Percentiles rank a stretch among this genome's conserved stretches.
Conservation (phyloP, 805 yeast species). For the Kuraishia molischiana region DNA sequence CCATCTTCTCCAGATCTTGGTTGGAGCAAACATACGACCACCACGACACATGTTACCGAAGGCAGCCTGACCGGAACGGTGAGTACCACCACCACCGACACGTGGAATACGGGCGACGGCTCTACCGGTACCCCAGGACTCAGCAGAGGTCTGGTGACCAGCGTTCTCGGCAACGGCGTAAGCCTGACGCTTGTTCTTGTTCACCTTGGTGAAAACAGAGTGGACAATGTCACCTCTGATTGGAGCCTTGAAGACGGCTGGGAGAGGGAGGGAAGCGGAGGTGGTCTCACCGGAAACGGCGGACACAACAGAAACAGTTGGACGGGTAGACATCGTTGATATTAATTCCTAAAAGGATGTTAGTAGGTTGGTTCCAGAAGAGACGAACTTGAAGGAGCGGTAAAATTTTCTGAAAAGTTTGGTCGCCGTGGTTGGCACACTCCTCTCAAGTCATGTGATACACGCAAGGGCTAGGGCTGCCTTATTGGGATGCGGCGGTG, state of each 20-base stretch:
- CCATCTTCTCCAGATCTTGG: constrained; percentile 99
- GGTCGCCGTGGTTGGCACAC: too few species aligned
- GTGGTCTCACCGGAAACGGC: constrained; percentile 74
- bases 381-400: too few species aligned
- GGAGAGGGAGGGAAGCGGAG: constrained; percentile 79
- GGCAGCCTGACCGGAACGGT: constrained; percentile 99
- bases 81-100: constrained; percentile 99
- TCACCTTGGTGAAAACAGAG: constrained; percentile 95
- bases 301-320: constrained; percentile 94
- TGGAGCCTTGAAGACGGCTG: constrained; percentile 99
- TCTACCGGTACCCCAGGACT: constrained; percentile 99
- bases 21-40: constrained; percentile 99
- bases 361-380: constrained; percentile 1
- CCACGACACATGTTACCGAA: constrained; percentile 99
- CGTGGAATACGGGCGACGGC: constrained; percentile 99
- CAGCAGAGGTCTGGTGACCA: constrained; percentile 99
- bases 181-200: constrained; percentile 99
- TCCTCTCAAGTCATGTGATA: too few species aligned
- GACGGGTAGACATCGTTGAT: constrained; percentile 50
- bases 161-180: constrained; percentile 99
- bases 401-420: not conserved
- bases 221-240: constrained; percentile 99
- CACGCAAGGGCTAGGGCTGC: too few species aligned
- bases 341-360: constrained; percentile 2
- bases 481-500: too few species aligned